These are phyloP conservation scores for Rhododendron griersonianum DNA, from an alignment of 148 eudicot species.

Conservation along the genomic window DNA sequence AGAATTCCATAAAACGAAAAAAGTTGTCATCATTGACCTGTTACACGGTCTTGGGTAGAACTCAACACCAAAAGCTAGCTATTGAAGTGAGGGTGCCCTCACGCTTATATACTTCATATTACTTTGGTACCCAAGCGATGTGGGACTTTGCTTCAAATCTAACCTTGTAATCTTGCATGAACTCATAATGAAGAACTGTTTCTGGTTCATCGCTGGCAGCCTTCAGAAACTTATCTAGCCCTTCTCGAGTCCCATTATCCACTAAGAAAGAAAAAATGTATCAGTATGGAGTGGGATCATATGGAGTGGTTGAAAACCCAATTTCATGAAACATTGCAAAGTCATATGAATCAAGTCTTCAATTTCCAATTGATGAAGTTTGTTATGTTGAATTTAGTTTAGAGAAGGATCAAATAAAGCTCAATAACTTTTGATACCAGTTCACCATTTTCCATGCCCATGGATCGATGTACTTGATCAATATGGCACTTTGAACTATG, in stretches of 20 bases:
- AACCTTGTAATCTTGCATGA: constrained; percentile 99
- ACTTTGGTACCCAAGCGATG: not conserved
- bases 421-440: not conserved
- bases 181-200: constrained; percentile 96
- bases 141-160: not conserved
- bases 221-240: constrained; percentile 87
- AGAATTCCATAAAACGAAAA: not conserved
- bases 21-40: not conserved
- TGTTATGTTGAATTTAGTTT: not conserved
- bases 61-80: not conserved
- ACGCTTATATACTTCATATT: not conserved
- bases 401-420: not conserved
- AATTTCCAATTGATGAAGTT: not conserved
- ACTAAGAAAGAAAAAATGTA: constrained; percentile 32
- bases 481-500: not conserved
- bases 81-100: not conserved
- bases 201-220: constrained; percentile 98
- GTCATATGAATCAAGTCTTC: not conserved
- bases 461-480: not conserved
- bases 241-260: constrained; percentile 96
- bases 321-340: not conserved
- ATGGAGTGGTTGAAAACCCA: not conserved
- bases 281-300: not conserved
- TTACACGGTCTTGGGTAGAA: not conserved
- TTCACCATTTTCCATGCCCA: not conserved